Base-by-base conservation (phyloP, 768 basidiomycete species). In the Cyclocybe aegerita region DNA sequence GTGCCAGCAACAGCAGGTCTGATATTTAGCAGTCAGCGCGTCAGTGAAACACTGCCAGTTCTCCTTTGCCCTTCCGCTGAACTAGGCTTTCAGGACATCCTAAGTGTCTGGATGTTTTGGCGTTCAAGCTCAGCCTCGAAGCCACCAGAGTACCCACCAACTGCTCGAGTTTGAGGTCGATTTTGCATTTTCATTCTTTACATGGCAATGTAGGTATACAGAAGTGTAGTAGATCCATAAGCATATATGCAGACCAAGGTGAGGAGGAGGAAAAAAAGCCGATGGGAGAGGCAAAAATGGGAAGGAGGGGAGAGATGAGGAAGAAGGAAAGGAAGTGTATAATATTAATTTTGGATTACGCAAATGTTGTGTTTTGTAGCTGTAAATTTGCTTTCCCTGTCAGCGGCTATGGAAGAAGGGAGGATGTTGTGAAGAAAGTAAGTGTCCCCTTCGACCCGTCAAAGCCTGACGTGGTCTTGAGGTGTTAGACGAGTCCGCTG, bases 401-500 rank as follows among this genome's bases (percentile, higher is more conserved):
- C 23, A 23, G 23, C 23, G 23, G 5, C 23, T 2, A 5, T 23
- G 23, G 23, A 23, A 5, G 23, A 23, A 23, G 5, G 23, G 23
- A 23, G 23, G 23, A 23, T 23, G 23, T 23, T 1, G 23, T 23
- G 23, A 23, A 23, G 23, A 23, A 23, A 23, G 23, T 5, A 23
- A 23, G 23, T 23, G 23, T 23, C 23, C 23, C 23, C 23, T 23
- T 4, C 23, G 23, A 4, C 3, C 23, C 23, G 4, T 23, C 23
- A 23, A 4, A 23, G 23, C 1, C 23, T 23, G n/a, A n/a, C n/a
- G 23, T 2, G 23, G 23, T 23, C n/a, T n/a, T n/a, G n/a, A n/a
- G n/a, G n/a, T 23, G 23, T 70, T 65, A 89, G 39, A 85, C 85
- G 51, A 89, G 66, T 14, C 88, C 89, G 55, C 85, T 80, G 14